Evolutionary conservation across 2,329 filamentous ascomycete species (phyloP), one percentile per base, ranked within the genome.

Genomic region (Periglandula ipomoeae): DNA sequence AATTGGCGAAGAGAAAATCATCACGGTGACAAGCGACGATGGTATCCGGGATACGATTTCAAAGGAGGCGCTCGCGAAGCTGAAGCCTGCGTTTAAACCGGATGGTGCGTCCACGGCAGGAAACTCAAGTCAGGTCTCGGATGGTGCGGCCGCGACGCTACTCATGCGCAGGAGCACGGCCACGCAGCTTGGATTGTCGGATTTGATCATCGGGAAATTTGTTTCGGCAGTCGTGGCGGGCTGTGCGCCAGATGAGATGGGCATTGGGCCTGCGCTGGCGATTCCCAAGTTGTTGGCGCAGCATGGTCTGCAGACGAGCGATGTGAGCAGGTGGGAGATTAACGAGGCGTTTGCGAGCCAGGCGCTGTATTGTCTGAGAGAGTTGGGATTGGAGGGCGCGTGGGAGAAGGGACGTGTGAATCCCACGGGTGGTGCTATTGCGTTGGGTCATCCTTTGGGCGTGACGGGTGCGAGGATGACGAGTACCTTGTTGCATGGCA

Each of bases 221-320:
- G 86, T 89, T 0, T 84, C 79, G 0, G 84, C 86, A 1, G 76
- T 82, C 26, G 83, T 87, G 10, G 81, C 82, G 0, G 90, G 91
- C 11, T 94, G 88, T 63, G 75, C 74, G 46, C 90, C 91, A 0
- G 89, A 95, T 61, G 89, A 95, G 75, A 96, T 97, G 91, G 90
- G 91, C 35, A 75, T 96, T 50, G 90, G 91, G 0, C 90, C 91
- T 0, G 88, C 89, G 0, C 62, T 95, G 24, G 90, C 88, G 0
- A 91, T 96, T 46, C 90, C 90, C 6, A 86, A 84, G 63, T 73
- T 95, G 19, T 73, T 96, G n/a, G 65, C 71, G 17, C 78, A 80
- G 52, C 78, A 84, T 1, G 87, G 83, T 1, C 64, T 96, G 13
- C 62, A 69, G 39, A 82, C 72, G 11, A 71, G 74, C 2, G 88